Percentiles rank a stretch among this genome's conserved stretches.
These are phyloP conservation scores for Pleurozium schreberi DNA, from an alignment of 225 moss, liverwort and hornwort genomes.

Conservation along the genomic window DNA sequence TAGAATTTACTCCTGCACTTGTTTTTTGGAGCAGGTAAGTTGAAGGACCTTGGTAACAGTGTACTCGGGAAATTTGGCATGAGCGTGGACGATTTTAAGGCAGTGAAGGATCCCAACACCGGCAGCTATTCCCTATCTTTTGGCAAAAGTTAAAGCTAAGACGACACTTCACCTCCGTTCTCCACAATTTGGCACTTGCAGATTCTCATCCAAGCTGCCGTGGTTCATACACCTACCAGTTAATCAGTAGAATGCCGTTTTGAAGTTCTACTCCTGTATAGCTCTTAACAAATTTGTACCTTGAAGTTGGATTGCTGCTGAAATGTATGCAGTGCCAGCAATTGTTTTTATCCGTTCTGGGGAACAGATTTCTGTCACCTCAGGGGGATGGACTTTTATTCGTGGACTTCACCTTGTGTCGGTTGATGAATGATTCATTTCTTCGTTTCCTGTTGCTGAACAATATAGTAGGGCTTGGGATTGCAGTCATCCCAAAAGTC, in stretches of 20 bases:
- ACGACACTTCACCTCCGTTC: not conserved
- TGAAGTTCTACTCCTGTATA: slow-evolving; percentile 4
- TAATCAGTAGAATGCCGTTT: not conserved
- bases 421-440: not conserved
- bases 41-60: slow-evolving; percentile 88
- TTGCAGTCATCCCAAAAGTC: not conserved
- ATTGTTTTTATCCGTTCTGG: not conserved
- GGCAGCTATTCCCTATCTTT: slow-evolving; percentile 90
- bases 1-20: not conserved
- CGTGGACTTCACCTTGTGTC: not conserved
- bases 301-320: not conserved
- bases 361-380: not conserved
- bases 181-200: not conserved
- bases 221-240: not conserved
- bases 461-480: not conserved
- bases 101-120: slow-evolving; percentile 86
- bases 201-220: not conserved
- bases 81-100: slow-evolving; percentile 95
- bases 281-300: not conserved
- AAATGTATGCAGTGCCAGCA: not conserved
- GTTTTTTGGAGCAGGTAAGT: slow-evolving; percentile 28
- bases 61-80: slow-evolving; percentile 83
- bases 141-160: slow-evolving; percentile 22
- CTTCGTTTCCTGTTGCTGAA: not conserved
- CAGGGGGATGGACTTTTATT: not conserved